Evolutionary conservation across 1,284 basidiomycete genomes (phyloP).

Genomic region (Coniferiporia sulphurascens): DNA sequence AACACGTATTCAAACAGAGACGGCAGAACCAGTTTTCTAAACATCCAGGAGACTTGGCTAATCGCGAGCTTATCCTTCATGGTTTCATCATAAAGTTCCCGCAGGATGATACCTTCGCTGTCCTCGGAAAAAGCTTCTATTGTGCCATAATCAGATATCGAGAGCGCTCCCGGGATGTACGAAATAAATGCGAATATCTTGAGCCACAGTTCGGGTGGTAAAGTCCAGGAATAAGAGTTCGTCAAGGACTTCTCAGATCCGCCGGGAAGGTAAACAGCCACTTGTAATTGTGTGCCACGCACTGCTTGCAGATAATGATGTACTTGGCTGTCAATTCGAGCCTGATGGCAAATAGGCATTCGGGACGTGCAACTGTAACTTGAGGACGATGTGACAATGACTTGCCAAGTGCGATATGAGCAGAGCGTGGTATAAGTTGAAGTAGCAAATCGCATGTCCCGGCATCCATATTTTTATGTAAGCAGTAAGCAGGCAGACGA

Average conservation of each 20-base stretch:
- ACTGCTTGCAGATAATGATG: too few species aligned
- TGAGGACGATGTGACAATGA: too few species aligned
- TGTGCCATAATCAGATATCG: conserved; percentile 24
- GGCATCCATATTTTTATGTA: too few species aligned
- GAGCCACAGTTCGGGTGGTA: conserved; percentile 32
- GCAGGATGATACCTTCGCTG: conserved; percentile 27
- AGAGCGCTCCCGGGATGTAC: conserved; percentile 29
- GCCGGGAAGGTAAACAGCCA: background rate
- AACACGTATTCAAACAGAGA: conserved; percentile 30
- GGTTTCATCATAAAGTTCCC: conserved; percentile 26
- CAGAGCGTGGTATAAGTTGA: too few species aligned
- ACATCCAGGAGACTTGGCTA: conserved; percentile 29
- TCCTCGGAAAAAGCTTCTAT: conserved; percentile 30
- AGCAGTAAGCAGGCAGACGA: too few species aligned
- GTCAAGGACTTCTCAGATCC: background rate
- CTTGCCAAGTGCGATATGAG: too few species aligned
- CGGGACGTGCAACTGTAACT: too few species aligned
- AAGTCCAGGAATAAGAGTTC: background rate
- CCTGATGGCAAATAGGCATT: too few species aligned
- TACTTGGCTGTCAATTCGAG: too few species aligned
- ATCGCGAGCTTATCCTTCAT: conserved; percentile 29
- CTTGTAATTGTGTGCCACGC: background rate
- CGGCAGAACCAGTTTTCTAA: conserved; percentile 25
- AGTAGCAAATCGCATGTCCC: too few species aligned
- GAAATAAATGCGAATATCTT: conserved; percentile 29